Base-by-base conservation (phyloP, 352 stramenopile genomes). In the Elongisporangium undulatum region DNA sequence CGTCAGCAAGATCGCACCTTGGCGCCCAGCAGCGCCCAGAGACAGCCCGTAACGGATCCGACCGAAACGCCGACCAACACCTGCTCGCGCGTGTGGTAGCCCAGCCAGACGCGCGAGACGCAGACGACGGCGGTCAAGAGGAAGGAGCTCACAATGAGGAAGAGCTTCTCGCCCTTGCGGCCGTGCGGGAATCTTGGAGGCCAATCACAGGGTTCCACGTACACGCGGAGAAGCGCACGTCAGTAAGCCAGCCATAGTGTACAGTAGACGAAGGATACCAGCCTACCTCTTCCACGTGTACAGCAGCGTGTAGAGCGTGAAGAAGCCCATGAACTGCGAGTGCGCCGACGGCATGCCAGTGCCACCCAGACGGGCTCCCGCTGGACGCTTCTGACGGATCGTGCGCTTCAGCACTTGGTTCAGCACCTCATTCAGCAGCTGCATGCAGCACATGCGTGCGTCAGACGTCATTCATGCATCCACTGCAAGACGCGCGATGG, bases 321-420 rank as follows among this genome's bases (percentile, higher is more conserved):
- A 87, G 67, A 87, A 87, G 1, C 63, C 60, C 55, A 87, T 69
- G 59, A 87, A 87, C 52, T 87, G 77, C 34, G 74, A 64, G 62
- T 87, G 77, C 22, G 74, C 72, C 4, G 77, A 87, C 4, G 77
- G 77, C 77, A 87, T 87, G 2, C 77, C 77, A 13, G 61, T 57
- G 39, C 76, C 77, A 39, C 72, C 74, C 60, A 79, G 76, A 51
- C 66, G 70, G 29, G 77, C 72, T 21, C 74, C 74, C 24, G 66
- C 58, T 1, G 77, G 77, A 0, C 77, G 77, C 49, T 74, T 80
- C 61, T 87, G 74, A 20, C 72, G 66, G 56, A 87, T 81, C 3
- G 59, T 69, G 39, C 65, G 63, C 68, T 87, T 87, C 23, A 87
- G 73, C 49, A 82, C 73, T 64, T 83, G 71, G 62, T 87, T 87